These are phyloP conservation scores for Somion occarium DNA, from an alignment of 1,284 basidiomycete species.

Conservation along the genomic window DNA sequence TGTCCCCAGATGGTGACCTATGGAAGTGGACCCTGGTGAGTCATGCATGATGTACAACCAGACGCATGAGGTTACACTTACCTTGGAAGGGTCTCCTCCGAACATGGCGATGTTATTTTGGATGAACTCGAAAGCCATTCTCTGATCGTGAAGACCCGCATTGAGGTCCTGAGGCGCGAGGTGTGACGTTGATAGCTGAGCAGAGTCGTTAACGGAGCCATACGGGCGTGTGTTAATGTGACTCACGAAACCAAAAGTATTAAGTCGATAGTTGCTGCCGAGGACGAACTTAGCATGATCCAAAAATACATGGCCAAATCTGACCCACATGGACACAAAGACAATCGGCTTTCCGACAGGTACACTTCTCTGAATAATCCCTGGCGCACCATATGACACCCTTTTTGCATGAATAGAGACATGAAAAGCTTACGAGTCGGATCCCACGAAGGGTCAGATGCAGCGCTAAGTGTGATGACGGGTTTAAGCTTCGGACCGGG, in stretches of 20 bases:
- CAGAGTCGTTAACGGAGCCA: no score
- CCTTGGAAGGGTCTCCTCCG: slow-evolving; percentile 60
- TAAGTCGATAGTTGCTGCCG: slow-evolving; percentile 49
- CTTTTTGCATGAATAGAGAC: no score
- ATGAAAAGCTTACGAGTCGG: slow-evolving; percentile 37
- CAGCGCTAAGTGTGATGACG: slow-evolving; percentile 28
- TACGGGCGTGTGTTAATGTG: no score
- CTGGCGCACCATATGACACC: slow-evolving; percentile 28
- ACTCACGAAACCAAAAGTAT: slow-evolving; percentile 56
- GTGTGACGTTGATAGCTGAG: slow-evolving; percentile 44
- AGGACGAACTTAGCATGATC: not conserved
- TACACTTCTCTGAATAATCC: slow-evolving; percentile 44
- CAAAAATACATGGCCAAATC: not conserved
- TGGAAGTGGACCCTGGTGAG: no score
- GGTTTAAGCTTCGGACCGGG: no score
- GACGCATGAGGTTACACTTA: not conserved
- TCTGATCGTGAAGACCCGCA: slow-evolving; percentile 53
- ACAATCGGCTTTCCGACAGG: slow-evolving; percentile 45
- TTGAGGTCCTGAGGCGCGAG: slow-evolving; percentile 49
- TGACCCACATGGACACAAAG: slow-evolving; percentile 48
- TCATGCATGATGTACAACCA: no score
- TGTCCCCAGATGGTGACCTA: slow-evolving; percentile 54
- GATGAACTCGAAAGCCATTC: slow-evolving; percentile 53
- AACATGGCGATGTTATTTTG: slow-evolving; percentile 58
- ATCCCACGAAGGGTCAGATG: slow-evolving; percentile 36